These are phyloP conservation scores for Clavaria fumosa DNA, from an alignment of 768 basidiomycete species.

Conservation along the genomic window DNA sequence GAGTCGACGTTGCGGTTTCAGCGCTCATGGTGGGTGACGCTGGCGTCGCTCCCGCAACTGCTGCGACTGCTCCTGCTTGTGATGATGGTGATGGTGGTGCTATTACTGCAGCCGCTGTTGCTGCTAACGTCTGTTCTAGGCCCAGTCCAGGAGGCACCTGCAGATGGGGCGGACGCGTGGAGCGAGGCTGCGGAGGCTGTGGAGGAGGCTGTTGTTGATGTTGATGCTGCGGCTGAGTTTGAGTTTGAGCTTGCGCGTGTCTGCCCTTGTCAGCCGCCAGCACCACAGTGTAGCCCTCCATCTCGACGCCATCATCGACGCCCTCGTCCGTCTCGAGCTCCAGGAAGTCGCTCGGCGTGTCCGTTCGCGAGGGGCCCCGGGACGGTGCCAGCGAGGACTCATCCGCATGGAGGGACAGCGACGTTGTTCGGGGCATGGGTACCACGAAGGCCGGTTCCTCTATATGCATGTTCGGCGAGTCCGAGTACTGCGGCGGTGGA, in stretches of 20 bases:
- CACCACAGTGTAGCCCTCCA: no score
- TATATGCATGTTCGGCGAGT: neutral
- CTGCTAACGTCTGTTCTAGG: no score
- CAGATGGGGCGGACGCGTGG: no score
- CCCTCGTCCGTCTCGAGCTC: constrained; percentile 45
- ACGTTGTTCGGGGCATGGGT: neutral
- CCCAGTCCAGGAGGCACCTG: no score
- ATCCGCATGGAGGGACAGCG: neutral
- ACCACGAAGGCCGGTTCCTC: neutral
- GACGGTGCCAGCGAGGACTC: neutral
- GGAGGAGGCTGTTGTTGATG: constrained; percentile 2
- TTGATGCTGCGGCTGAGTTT: constrained; percentile 12
- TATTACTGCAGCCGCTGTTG: no score
- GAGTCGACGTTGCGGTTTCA: constrained; percentile 9
- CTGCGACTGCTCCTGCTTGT: no score
- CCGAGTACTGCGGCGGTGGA: neutral
- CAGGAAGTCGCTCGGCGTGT: constrained; percentile 35
- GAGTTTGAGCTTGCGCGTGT: constrained; percentile 12
- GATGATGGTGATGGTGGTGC: no score
- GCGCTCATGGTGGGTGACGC: no score
- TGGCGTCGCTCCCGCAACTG: no score
- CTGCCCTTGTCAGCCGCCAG: no score
- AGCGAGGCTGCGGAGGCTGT: constrained; percentile 5
- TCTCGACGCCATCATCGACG: constrained; percentile 26
- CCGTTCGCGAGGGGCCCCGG: neutral